phyloP scores from a whole-genome alignment of 257 asterid genomes.

The Gardenia jasminoides region DNA sequence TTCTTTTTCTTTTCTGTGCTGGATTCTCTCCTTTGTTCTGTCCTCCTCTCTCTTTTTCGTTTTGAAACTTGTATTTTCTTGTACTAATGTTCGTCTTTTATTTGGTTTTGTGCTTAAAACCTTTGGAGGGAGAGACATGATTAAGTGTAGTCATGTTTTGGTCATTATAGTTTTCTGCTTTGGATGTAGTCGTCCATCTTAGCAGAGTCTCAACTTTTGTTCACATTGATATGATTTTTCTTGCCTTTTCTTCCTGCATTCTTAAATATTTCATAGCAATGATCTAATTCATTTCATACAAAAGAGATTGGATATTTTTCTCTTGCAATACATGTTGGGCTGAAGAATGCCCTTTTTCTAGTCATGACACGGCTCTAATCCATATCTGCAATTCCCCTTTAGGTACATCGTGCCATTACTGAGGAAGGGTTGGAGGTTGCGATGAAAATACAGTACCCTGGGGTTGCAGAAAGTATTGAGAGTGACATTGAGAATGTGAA shows the following conservation, averaged over 20 bases:
- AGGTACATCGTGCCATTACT: slow-evolving; percentile 89
- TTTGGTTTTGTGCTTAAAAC: too few species aligned
- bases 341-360: background rate
- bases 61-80: too few species aligned
- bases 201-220: background rate
- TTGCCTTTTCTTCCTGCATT: background rate
- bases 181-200: background rate
- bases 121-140: too few species aligned
- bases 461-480: slow-evolving; percentile 97
- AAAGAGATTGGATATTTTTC: background rate
- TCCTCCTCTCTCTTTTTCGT: too few species aligned
- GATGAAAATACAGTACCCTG: slow-evolving; percentile 96
- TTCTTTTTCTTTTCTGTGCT: too few species aligned
- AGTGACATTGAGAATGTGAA: slow-evolving; percentile 95
- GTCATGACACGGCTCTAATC: background rate
- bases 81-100: too few species aligned
- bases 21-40: too few species aligned
- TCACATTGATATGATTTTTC: background rate
- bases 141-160: background rate
- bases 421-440: slow-evolving; percentile 86
- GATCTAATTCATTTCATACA: background rate
- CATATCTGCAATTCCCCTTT: slow-evolving; percentile 18
- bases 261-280: background rate
- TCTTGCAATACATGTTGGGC: background rate
- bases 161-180: background rate